phyloP scores from a whole-genome alignment of 257 asterid species.

The Ehretia macrophylla region DNA sequence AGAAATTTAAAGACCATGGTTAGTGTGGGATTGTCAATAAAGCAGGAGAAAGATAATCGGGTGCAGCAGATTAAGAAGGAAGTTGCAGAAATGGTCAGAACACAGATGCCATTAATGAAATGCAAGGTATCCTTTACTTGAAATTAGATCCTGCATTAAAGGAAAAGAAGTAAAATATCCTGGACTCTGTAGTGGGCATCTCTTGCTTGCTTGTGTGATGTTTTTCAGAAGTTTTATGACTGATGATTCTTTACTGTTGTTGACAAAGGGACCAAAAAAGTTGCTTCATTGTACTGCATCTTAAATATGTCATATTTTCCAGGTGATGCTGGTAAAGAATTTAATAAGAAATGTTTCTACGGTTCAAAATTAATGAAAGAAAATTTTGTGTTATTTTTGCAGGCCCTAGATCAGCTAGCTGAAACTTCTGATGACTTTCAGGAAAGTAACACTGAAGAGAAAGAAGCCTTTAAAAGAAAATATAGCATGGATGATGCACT shows the following conservation, averaged over 20 bases:
- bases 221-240: no score
- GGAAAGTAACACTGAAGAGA: conserved; percentile 59
- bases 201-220: no score
- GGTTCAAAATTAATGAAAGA: no score
- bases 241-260: no score
- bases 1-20: conserved; percentile 86
- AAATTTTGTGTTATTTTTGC: conserved; percentile 14
- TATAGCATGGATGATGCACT: conserved; percentile 70
- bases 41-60: conserved; percentile 77
- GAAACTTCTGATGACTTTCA: conserved; percentile 66
- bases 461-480: conserved; percentile 61
- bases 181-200: no score
- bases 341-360: no score
- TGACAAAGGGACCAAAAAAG: no score
- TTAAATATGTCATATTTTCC: no score
- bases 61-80: conserved; percentile 82
- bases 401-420: conserved; percentile 62
- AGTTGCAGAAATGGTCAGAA: conserved; percentile 83
- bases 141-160: no score
- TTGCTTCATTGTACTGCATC: no score
- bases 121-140: conserved; percentile 46
- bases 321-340: no score
- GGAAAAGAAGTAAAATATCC: no score
- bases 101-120: conserved; percentile 57
- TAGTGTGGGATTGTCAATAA: conserved; percentile 71